These are phyloP conservation scores for barley (Hordeum vulgare) DNA, from an alignment of 176 grass and related monocot species.

Conservation along the genomic window MorexV3_pseudomolecules_assembly NC_058521.1:26823208-26823707, in stretches of 20 bases:
- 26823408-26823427: not conserved
- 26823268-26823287: not conserved
- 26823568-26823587: too few species aligned
- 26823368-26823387: not conserved
- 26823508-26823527: not conserved
- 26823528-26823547: not conserved
- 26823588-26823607: constrained; percentile 26
- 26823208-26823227: not conserved
- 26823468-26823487: not conserved
- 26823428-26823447: constrained; percentile 44
- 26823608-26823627: not conserved
- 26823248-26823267: not conserved
- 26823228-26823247: not conserved
- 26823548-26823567: not conserved
- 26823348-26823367: not conserved
- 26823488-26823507: not conserved
- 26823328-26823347: constrained; percentile 18
- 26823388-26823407: constrained; percentile 21
- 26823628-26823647: constrained; percentile 24
- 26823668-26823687: constrained; percentile 78
- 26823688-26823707: constrained; percentile 65
- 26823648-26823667: constrained; percentile 77
- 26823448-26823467: constrained; percentile 17
- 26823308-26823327: constrained; percentile 2
- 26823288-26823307: not conserved